Percentiles rank a stretch among this genome's conserved stretches.
phyloP scores from a whole-genome alignment of 2,329 filamentous ascomycete species.

The Phialophora macrospora region DNA sequence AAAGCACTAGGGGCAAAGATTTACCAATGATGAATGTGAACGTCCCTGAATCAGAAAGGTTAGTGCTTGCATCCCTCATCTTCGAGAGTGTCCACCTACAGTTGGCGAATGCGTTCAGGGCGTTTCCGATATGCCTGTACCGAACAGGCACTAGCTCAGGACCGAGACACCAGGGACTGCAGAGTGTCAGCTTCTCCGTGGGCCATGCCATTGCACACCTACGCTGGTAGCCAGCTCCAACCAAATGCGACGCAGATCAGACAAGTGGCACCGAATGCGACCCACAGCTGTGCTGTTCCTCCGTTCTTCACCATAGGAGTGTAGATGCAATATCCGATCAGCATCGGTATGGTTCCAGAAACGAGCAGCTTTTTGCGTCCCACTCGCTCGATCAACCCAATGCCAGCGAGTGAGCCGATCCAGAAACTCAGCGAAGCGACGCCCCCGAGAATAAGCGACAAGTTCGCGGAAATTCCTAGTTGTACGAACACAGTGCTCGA shows the following conservation, averaged over 20 bases:
- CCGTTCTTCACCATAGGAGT: slow-evolving; percentile 16
- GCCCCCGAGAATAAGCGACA: slow-evolving; percentile 19
- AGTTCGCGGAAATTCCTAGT: slow-evolving; percentile 22
- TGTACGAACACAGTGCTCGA: slow-evolving; percentile 22
- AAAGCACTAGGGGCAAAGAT: neutral
- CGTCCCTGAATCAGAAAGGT: neutral
- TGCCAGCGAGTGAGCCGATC: slow-evolving; percentile 10
- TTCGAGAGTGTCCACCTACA: slow-evolving; percentile 11
- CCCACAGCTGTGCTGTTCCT: slow-evolving; percentile 18
- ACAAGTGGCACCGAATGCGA: slow-evolving; percentile 22
- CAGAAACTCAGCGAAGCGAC: slow-evolving; percentile 14
- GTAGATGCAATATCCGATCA: slow-evolving; percentile 17
- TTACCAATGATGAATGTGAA: slow-evolving; percentile 5
- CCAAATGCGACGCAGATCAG: slow-evolving; percentile 16
- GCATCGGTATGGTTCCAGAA: slow-evolving; percentile 57
- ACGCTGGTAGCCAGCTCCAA: slow-evolving; percentile 56
- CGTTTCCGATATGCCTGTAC: slow-evolving; percentile 44
- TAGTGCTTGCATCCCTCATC: slow-evolving; percentile 13
- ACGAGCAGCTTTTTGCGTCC: slow-evolving; percentile 68
- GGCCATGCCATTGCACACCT: slow-evolving; percentile 54
- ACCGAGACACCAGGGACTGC: slow-evolving; percentile 36
- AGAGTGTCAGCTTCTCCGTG: slow-evolving; percentile 47
- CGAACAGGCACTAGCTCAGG: slow-evolving; percentile 44
- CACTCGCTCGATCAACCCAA: slow-evolving; percentile 69
- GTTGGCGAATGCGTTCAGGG: slow-evolving; percentile 34